A percentile compares a stretch with the other conserved stretches of the same genome.
These are phyloP conservation scores for Calonectria henricotiae DNA, from an alignment of 2,329 filamentous ascomycete genomes.

Conservation along the genomic window DNA sequence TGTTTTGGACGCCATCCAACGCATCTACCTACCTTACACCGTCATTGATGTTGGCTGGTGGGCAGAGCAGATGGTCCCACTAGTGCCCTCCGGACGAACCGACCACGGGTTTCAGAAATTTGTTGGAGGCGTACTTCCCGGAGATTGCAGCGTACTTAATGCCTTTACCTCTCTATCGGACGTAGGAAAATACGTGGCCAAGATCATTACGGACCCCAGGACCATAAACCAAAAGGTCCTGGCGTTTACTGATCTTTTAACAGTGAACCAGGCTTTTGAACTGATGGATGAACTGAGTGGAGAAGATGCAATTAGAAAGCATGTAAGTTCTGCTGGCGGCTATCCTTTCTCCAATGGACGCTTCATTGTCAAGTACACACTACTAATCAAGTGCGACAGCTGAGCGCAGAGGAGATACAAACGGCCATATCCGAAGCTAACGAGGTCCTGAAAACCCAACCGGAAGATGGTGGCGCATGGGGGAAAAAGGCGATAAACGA, in stretches of 20 bases:
- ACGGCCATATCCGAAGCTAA: background rate
- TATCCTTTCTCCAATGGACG: background rate
- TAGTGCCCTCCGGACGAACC: background rate
- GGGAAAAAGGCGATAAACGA: background rate
- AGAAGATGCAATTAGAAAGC: background rate
- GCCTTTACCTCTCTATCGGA: background rate
- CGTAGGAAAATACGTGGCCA: background rate
- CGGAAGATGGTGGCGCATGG: background rate
- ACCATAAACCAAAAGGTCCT: background rate
- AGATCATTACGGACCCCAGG: background rate
- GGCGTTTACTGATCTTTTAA: background rate
- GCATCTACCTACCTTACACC: background rate
- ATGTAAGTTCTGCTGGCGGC: background rate
- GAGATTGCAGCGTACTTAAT: background rate
- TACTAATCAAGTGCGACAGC: background rate
- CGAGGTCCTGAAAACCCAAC: background rate
- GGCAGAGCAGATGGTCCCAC: background rate
- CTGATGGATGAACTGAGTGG: background rate
- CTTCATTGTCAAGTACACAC: background rate
- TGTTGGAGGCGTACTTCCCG: background rate
- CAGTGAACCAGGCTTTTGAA: background rate
- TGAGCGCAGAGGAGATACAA: background rate
- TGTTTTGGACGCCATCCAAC: background rate
- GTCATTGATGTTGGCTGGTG: constrained; percentile 7
- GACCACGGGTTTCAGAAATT: background rate